Evolutionary conservation across 176 grass and related monocot species (phyloP), one percentile per base, ranked within the genome.

Genomic region (Aegilops umbellulata): DNA sequence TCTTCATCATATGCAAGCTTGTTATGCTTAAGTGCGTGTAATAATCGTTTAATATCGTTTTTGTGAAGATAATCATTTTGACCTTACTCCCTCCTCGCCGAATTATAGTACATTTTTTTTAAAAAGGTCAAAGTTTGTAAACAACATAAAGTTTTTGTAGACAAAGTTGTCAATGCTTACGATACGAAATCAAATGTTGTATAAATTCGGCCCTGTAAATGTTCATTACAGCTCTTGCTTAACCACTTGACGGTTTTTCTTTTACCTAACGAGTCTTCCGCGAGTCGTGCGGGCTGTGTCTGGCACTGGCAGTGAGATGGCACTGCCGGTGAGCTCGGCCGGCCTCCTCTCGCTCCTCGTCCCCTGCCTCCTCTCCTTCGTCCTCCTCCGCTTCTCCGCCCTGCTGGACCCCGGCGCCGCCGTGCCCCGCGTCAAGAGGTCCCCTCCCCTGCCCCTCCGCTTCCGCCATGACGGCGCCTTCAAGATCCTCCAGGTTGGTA

Each of bases 401-500:
- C 24, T 79, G 31, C 67, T 87, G 11, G 30, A 90, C 32, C 81
- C 77, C 65, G 62, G 71, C 42, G 85, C 89, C 75, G 69, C 84
- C 10, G 67, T 63, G 3, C 80, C 84, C 44, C 87, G 82, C 44
- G 29, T 97, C 83, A 97, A 97, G 89, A 86, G 62, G 80, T 85
- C 86, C 31, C 68, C 92, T 25, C 68, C 88, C 7, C 79, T 93
- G 24, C 95, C 95, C 35, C 92, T 97, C 57, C 88, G 92, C 67
- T 97, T 91, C 87, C 88, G 88, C 74, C 84, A 92, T 69, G 92
- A 94, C 63, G 92, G 92, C 25, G 74, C 83, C 84, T 97, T 97
- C 85, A 95, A 93, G 89, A 95, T 95, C 71, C 93, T 97, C 75
- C 93, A 97, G 92, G 93, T 90, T 26, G 69, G 77, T 20, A 19